Evolutionary conservation across 1,139 yeast genomes (phyloP), one percentile per base, ranked within the genome.

Genomic region (Geotrichum europaeum): DNA sequence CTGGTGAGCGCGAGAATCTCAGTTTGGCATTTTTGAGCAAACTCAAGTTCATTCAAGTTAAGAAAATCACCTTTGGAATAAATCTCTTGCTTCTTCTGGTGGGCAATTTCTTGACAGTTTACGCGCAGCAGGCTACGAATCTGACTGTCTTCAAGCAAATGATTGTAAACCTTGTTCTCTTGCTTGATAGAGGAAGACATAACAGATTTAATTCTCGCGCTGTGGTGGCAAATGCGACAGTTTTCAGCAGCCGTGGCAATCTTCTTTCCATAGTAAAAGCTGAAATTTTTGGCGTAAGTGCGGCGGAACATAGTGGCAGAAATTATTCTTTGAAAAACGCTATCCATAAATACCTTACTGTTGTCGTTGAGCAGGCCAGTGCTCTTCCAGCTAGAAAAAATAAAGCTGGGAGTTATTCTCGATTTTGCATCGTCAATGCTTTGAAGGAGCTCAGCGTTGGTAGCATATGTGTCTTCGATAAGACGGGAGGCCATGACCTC

Each of bases 161-260:
- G 20, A 7, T 40, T 40, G 18, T n/a, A n/a, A 9, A 2, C 20
- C 1, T n/a, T 15, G 47, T 40, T n/a, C 18, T 40, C 13, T 40
- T n/a, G 22, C 4, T 15, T 40, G 47, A 5, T 40, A 40, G 7
- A 9, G 7, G 20, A 40, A 7, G 9, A 40, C 10, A 1, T 15
- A 7, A 10, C 22, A 15, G 18, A 25, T 3, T 47, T 15, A 12
- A n/a, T 2, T 10, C 9, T 25, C 12, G 22, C 43, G 4, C 13
- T 43, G 49, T 51, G 47, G 49, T 51, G 47, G 43, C 60, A 57
- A 5, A 57, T 15, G n/a, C 45, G 13, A 30, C 60, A 57, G 24
- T 24, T 51, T n/a, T 24, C 60, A 18, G 53, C 24, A 30, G 43
- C 51, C 7, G 25, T 43, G 9, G 53, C 36, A 10, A 22, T 47